These are phyloP conservation scores for Trichoderma hamatum DNA, from an alignment of 2,329 filamentous ascomycete genomes.

Conservation along the genomic window DNA sequence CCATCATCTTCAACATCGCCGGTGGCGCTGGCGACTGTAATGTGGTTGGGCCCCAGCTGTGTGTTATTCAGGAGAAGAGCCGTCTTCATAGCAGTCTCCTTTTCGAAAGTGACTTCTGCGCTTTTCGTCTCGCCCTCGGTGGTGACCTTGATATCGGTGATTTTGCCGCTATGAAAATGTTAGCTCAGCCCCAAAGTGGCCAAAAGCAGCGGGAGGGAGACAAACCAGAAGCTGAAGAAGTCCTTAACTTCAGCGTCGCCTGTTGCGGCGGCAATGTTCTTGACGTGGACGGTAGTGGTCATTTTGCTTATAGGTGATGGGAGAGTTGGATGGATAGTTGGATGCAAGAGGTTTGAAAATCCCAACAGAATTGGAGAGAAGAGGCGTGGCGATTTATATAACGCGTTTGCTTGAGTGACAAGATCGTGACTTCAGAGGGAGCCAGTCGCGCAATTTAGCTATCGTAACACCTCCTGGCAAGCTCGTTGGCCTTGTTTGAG, in stretches of 20 bases:
- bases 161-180: slow-evolving; percentile 73
- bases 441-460: slow-evolving; percentile 15
- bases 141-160: slow-evolving; percentile 78
- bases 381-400: slow-evolving; percentile 23
- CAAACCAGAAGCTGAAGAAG: slow-evolving; percentile 96
- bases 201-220: neutral
- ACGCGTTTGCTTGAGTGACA: neutral
- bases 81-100: slow-evolving; percentile 94
- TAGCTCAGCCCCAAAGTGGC: slow-evolving; percentile 26
- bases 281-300: slow-evolving; percentile 72
- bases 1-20: slow-evolving; percentile 67
- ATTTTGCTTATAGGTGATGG: neutral
- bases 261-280: slow-evolving; percentile 82
- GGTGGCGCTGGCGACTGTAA: slow-evolving; percentile 70
- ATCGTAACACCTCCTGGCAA: slow-evolving; percentile 15
- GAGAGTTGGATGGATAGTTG: neutral
- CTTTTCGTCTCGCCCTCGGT: slow-evolving; percentile 70
- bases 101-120: slow-evolving; percentile 94
- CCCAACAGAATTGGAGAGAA: neutral
- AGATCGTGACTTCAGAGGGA: slow-evolving; percentile 21
- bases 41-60: slow-evolving; percentile 84
- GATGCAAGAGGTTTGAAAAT: neutral
- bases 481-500: neutral
- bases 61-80: slow-evolving; percentile 97
- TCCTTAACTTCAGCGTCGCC: slow-evolving; percentile 89